These are phyloP conservation scores for Ogataea haglerorum DNA, from an alignment of 805 yeast species.

Conservation along the genomic window DNA sequence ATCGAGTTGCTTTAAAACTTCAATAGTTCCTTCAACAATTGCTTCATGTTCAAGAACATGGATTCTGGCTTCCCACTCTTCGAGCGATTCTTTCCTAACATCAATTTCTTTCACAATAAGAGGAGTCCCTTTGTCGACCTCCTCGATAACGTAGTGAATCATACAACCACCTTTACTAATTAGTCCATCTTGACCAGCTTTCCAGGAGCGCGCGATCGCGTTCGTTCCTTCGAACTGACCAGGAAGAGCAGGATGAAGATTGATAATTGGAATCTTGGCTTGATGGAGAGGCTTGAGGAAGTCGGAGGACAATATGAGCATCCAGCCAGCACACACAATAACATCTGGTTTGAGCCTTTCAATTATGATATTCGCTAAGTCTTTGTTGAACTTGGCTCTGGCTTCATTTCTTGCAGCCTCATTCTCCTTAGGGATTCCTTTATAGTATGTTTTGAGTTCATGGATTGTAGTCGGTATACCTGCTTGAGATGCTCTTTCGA, in stretches of 20 bases:
- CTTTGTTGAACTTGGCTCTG: slow-evolving; percentile 70
- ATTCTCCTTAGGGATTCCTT: slow-evolving; percentile 69
- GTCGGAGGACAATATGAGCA: slow-evolving; percentile 80
- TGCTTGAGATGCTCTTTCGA: slow-evolving; percentile 69
- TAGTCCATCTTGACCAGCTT: slow-evolving; percentile 86
- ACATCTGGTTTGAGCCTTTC: slow-evolving; percentile 63
- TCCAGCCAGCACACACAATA: slow-evolving; percentile 98
- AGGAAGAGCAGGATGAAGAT: slow-evolving; percentile 95
- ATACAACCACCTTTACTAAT: slow-evolving; percentile 82
- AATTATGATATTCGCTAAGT: slow-evolving; percentile 67
- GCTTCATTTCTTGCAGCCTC: slow-evolving; percentile 54
- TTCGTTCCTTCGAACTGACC: slow-evolving; percentile 96
- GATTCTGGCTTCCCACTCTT: slow-evolving; percentile 76
- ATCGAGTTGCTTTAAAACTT: slow-evolving; percentile 45
- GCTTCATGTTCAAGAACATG: slow-evolving; percentile 85
- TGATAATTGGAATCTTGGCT: slow-evolving; percentile 73
- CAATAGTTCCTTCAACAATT: slow-evolving; percentile 84
- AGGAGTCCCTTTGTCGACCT: slow-evolving; percentile 93
- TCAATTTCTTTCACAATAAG: slow-evolving; percentile 76
- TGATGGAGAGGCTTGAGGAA: slow-evolving; percentile 65
- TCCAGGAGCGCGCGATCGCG: slow-evolving; percentile 95
- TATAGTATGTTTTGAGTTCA: slow-evolving; percentile 67
- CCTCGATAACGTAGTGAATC: slow-evolving; percentile 96
- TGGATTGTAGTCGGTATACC: slow-evolving; percentile 71
- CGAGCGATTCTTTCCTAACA: slow-evolving; percentile 68